Base-by-base conservation (phyloP, 2,329 filamentous ascomycete genomes). In the Diplodia intermedia region DNA sequence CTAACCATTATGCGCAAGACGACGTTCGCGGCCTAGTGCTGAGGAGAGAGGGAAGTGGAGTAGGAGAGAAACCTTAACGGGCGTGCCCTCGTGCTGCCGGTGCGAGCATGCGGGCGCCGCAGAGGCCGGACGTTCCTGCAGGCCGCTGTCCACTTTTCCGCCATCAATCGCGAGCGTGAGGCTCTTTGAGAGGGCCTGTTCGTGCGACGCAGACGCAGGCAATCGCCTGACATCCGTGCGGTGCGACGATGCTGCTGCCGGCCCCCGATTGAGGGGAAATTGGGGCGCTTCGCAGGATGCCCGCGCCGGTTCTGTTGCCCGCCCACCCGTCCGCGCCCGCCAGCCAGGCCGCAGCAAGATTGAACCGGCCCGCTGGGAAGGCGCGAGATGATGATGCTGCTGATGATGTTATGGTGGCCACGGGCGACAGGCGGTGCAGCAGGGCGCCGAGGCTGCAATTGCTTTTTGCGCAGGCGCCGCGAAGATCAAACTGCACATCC, bases 161-260 rank as follows among this genome's bases (percentile, higher is more conserved):
- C 31, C 60, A 63, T 63, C 47, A 38, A 63, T 63, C 60, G 60
- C 31, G 60, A 20, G 60, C 60, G 47, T 63, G 60, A 52, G 60
- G 60, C 60, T 63, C 60, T 63, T 52, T 20, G 29, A 33, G 47
- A 38, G 29, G 62, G 62, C 62, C 49, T 65, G 62, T 65, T 65
- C 50, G 62, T 65, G 62, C 62, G 62, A 65, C 62, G 62, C 62
- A 65, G 62, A 47, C 43, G 43, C 62, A 65, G 52, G 62, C 62
- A 65, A 65, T 65, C 62, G 62, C 62, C 62, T 65, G 62, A 65
- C 62, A 65, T 65, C 50, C 62, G 62, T 65, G 62, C 62, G 62
- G 62, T 54, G 62, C 62, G 36, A 65, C 50, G 62, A 54, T 43
- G 62, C 62, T 33, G 47, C 31, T 43, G 31, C 49, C 9, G 31